These are phyloP conservation scores for Ricinus communis DNA, from an alignment of 345 rosid species.

Conservation along the genomic window DNA sequence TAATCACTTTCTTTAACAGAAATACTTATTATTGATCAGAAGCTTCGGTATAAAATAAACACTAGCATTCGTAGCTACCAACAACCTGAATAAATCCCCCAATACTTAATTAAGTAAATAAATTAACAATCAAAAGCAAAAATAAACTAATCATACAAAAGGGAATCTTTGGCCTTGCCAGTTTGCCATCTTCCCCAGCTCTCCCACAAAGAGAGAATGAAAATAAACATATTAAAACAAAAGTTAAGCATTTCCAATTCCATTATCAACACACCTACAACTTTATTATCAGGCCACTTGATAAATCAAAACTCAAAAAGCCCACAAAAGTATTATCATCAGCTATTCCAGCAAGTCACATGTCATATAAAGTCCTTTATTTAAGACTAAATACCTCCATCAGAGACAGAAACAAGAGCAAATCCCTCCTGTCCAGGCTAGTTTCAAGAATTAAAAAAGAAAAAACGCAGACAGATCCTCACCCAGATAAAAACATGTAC, in stretches of 20 bases:
- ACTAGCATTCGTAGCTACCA: constrained; percentile 2
- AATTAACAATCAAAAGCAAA: background rate
- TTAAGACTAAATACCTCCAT: background rate
- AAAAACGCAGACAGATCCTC: too few species aligned
- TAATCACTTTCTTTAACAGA: background rate
- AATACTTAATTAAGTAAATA: background rate
- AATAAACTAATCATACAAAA: constrained; percentile 8
- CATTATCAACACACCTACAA: background rate
- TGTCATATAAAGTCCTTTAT: too few species aligned
- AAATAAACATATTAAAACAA: background rate
- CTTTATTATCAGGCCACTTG: too few species aligned
- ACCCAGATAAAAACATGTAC: background rate
- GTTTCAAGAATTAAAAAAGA: too few species aligned
- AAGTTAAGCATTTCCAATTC: background rate
- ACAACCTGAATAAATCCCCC: constrained; percentile 5
- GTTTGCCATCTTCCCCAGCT: constrained; percentile 8
- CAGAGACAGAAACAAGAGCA: background rate
- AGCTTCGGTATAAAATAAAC: background rate
- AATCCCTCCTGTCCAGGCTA: too few species aligned
- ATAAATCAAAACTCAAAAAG: too few species aligned
- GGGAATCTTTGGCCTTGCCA: constrained; percentile 21
- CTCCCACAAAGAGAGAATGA: background rate
- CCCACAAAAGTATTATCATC: too few species aligned
- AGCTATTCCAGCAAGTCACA: too few species aligned
- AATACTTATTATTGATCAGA: background rate